Evolutionary conservation across 805 yeast species (phyloP), one percentile per base, ranked within the genome.

Genomic region (Monosporozyma aquatica): DNA sequence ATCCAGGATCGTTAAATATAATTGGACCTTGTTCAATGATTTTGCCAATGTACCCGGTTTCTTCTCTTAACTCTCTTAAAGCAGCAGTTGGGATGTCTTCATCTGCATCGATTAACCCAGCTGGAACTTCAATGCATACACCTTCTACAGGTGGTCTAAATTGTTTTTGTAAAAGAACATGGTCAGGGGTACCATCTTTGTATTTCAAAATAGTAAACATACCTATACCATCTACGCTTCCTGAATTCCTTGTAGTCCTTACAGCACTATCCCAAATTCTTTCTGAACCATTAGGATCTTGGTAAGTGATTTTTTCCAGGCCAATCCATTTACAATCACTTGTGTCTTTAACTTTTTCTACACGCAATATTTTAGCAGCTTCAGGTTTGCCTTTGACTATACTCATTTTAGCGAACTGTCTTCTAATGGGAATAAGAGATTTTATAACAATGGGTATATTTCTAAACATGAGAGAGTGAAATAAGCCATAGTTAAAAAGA

Each of bases 191-290:
- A 14, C 64, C 61, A 6, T 74, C 65, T 22, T 69, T 64, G 37
- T 57, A 56, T 48, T 76, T 71, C 40, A 87, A 62, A 14, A 87
- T 67, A 0, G 95, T 89, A 24, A 89, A 67, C 37, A 90, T 81
- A 3, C 90, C 89, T n/a, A 92, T 96, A 0, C 95, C 97, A 59
- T 90, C 98, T 21, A 81, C 70, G 4, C 74, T 76, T 21, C 61
- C 62, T 3, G 52, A 37, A 8, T 78, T 74, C 41, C 95, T 69
- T 7, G 96, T 87, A 39, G 76, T 74, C 47, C 96, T 71, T 1
- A 82, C 75, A 3, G 95, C 94, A 75, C 79, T 80, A 62, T 90
- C 98, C 97, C 97, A 90, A 40, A 78, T 81, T 32, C 97, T 72
- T 13, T 58, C 60, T 13, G 62, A 67, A 1, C 95, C 95, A 21